phyloP scores from a whole-genome alignment of 345 rosid species.

The Sisymbrium altissimum region DNA sequence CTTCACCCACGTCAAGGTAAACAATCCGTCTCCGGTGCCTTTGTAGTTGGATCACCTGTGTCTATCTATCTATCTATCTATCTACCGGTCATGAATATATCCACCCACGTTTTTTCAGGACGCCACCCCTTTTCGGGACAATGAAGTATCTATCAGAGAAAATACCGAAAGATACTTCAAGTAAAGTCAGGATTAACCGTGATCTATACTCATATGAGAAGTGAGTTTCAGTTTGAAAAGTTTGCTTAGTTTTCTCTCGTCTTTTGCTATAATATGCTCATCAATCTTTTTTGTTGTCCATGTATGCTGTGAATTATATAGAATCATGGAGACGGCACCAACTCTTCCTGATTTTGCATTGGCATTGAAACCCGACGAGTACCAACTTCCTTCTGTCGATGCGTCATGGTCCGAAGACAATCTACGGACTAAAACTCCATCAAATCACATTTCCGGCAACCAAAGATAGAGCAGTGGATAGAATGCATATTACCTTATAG shows the following conservation, averaged over 20 bases:
- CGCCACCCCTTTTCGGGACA: constrained; percentile 87
- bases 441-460: constrained; percentile 11
- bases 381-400: constrained; percentile 62
- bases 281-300: neutral
- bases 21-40: neutral
- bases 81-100: constrained; percentile 1
- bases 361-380: constrained; percentile 89
- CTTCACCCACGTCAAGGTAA: constrained; percentile 85
- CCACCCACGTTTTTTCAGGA: constrained; percentile 46
- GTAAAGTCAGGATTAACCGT: constrained; percentile 90
- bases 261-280: neutral
- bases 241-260: neutral
- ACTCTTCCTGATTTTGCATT: constrained; percentile 86
- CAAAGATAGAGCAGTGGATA: constrained; percentile 30
- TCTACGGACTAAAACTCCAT: constrained; percentile 5
- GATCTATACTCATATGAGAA: constrained; percentile 82
- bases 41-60: neutral
- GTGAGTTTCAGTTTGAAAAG: constrained; percentile 45
- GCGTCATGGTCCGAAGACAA: constrained; percentile 47
- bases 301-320: constrained; percentile 20
- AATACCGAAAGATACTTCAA: constrained; percentile 87
- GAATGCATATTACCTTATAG: constrained; percentile 18
- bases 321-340: constrained; percentile 94
- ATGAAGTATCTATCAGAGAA: constrained; percentile 86
- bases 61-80: neutral